Evolutionary conservation across 345 rosid genomes (phyloP), one percentile per base, ranked within the genome.

Genomic region (Gossypium sturtianum): DNA sequence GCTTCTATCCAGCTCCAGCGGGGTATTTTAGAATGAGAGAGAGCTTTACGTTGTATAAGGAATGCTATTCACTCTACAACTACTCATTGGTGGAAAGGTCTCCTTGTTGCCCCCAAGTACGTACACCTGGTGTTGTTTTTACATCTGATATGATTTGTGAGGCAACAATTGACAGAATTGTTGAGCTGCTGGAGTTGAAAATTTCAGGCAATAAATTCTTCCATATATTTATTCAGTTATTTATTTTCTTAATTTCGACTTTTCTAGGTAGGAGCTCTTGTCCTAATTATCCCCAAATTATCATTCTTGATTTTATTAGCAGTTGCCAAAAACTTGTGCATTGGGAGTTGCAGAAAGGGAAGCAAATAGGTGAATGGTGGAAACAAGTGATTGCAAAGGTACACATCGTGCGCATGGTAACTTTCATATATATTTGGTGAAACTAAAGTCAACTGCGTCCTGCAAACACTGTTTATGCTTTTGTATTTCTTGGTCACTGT

Each of bases 331-430:
- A 93, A 89, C 84, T 85, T 95, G 48, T 89, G 96, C 20, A 93
- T 95, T 77, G 90, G 98, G 99, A 95, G 73, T 87, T 95, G 80
- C 89, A 88, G 82, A 95, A 93, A 80, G 99, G 98, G 81, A 95
- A 89, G 79, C 98, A 93, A 83, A 95, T 93, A 70, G 98, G 93
- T 85, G 98, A 95, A 84, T 95, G 99, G 98, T 91, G 98, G 99
- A 89, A 87, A 82, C 91, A 85, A 80, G 92, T 80, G 64, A 86
- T 34, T 34, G 84, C 87, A 91, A 95, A 89, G 99, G 98, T 95
- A 85, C 75, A 73, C 71, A 69, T 51, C 44, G 74, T 69, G 45
- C 59, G 11, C 66, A 22, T 66, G 34, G 66, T 59, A 20, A n/a
- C 25, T 72, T 58, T 60, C 41, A 1, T 29, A 48, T 53, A 34